Base-by-base conservation (phyloP, 139 green algal species). In the Edaphochlamys debaryana region DNA sequence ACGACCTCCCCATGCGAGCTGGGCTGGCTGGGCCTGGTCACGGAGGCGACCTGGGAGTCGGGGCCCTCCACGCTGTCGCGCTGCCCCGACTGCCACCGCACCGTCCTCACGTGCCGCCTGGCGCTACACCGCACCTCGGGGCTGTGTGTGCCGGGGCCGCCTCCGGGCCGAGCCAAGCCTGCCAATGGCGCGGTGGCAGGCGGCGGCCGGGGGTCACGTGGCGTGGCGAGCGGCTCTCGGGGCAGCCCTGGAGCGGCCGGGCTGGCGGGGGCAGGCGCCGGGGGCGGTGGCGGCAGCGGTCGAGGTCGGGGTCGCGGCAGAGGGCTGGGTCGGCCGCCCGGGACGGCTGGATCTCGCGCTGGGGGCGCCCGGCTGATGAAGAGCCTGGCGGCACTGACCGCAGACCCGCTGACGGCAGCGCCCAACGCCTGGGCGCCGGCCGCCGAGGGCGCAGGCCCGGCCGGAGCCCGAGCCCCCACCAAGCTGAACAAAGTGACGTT, bases 401-500 rank as follows among this genome's bases (percentile, higher is more conserved):
- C 34, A 60, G 75, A 81, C 19, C 25, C 56, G 32, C 40, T 11
- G 0, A 40, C 30, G 60, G n/a, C 7, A 2, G 27, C n/a, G 11
- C 11, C 11, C 60, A 38, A n/a, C n/a, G 60, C 30, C 13, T 9
- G 45, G 11, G 45, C 45, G 11, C 11, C 45, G 11, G 45, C 45
- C 45, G 45, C 45, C 45, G 45, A 54, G 11, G 45, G 32, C 17
- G 48, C 6, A 29, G 73, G 27, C 40, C 13, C n/a, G 34, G 58
- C 30, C 8, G 17, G 25, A 23, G 7, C 37, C 19, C 76, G 66
- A 3, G 63, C 27, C 1, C 76, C 63, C 2, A 74, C 63, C 8
- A 82, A 82, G 63, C 63, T 82, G 8, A 82, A 37, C 64, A 82
- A 82, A 32, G 76, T 82, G 3, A 67, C 62, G 2, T 82, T 74